A percentile compares a stretch with the other conserved stretches of the same genome.
Conservation (phyloP, 2,329 filamentous ascomycete species). For the Dothistroma pini region DNA sequence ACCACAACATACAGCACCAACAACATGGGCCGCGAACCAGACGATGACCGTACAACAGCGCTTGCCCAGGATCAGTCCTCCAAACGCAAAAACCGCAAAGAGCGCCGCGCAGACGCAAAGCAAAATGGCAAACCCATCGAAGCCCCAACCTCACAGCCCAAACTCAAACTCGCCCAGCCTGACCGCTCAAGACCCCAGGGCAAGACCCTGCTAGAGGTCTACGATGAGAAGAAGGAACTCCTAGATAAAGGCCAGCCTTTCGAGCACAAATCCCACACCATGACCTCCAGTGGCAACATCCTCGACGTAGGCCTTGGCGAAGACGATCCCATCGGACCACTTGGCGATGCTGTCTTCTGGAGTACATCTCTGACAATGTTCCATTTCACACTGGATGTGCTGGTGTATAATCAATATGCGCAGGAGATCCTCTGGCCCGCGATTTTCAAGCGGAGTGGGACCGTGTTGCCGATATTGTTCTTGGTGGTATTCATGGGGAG, state of each 20-base stretch:
- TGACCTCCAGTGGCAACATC: constrained; percentile 35
- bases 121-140: constrained; percentile 36
- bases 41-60: neutral
- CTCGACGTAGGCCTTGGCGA: constrained; percentile 36
- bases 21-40: neutral
- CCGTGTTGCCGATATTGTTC: constrained; percentile 43
- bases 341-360: constrained; percentile 49
- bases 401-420: constrained; percentile 77
- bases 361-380: constrained; percentile 62
- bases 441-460: constrained; percentile 52
- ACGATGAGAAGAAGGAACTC: constrained; percentile 55
- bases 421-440: constrained; percentile 59
- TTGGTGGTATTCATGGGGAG: constrained; percentile 45
- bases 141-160: constrained; percentile 42
- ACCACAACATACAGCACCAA: neutral
- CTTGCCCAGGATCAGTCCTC: constrained; percentile 10
- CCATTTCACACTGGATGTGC: constrained; percentile 73
- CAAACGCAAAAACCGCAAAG: constrained; percentile 42
- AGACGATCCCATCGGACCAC: constrained; percentile 44
- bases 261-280: constrained; percentile 35
- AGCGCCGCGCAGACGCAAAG: constrained; percentile 41
- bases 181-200: constrained; percentile 60
- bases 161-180: constrained; percentile 64
- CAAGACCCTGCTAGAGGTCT: constrained; percentile 70
- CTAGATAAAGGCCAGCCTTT: constrained; percentile 50